A percentile compares a stretch with the other conserved stretches of the same genome.
phyloP scores from a whole-genome alignment of 345 rosid species.

The Bruguiera sexangula region DNA sequence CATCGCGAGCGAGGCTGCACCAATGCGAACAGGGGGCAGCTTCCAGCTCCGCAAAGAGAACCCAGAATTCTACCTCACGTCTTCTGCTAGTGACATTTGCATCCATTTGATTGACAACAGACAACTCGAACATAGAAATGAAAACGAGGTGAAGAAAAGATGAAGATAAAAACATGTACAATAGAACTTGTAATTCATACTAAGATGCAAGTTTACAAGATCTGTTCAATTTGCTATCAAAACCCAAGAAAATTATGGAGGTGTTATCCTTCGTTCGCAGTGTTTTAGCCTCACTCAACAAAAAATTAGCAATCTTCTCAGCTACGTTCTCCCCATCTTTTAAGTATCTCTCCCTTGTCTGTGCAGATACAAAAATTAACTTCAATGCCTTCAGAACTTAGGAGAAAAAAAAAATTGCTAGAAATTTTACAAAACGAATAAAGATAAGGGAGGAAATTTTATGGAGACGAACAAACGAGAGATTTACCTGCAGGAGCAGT shows the following conservation, averaged over 20 bases:
- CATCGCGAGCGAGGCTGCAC: too few relatives aligned
- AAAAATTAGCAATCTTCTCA: conserved; percentile 67
- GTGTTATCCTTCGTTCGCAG: conserved; percentile 95
- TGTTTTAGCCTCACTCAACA: conserved; percentile 80
- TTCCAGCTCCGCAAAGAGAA: too few relatives aligned
- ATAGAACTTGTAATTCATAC: conserved; percentile 10
- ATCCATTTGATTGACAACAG: too few relatives aligned
- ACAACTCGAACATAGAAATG: too few relatives aligned
- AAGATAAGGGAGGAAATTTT: background rate
- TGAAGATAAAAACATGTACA: too few relatives aligned
- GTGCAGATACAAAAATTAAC: background rate
- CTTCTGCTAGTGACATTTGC: too few relatives aligned
- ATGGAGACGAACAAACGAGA: background rate
- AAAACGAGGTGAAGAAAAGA: too few relatives aligned
- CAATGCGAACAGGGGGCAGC: too few relatives aligned
- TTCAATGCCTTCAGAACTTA: background rate
- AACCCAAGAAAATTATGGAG: conserved; percentile 79
- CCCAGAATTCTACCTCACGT: too few relatives aligned
- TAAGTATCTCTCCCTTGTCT: conserved; percentile 52
- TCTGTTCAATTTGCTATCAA: conserved; percentile 40
- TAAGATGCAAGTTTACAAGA: conserved; percentile 46
- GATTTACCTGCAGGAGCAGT: conserved; percentile 61
- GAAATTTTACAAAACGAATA: background rate
- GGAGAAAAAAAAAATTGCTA: too few relatives aligned
- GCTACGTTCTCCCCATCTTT: conserved; percentile 41